Conservation (phyloP, 305 asterid species). For the Fraxinus dipetala region DNA sequence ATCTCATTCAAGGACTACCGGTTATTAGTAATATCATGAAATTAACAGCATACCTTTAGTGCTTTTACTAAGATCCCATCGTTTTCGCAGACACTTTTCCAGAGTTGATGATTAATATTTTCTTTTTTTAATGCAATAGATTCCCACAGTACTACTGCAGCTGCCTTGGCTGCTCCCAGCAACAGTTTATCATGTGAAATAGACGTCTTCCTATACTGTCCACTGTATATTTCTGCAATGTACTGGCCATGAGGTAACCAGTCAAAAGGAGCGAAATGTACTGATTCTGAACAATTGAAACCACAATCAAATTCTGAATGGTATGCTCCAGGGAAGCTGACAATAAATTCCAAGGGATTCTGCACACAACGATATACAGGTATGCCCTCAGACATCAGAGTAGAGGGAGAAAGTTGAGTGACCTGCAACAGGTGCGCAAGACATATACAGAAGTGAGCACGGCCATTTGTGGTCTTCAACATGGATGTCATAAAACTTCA, state of each 20-base stretch:
- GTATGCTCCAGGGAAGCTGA: conserved; percentile 72
- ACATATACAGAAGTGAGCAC: conserved; percentile 1
- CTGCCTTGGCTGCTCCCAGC: conserved; percentile 63
- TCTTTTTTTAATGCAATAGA: conserved; percentile 21
- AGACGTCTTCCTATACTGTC: conserved; percentile 43
- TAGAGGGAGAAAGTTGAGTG: conserved; percentile 64
- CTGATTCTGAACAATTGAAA: conserved; percentile 69
- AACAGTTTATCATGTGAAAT: conserved; percentile 73
- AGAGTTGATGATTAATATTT: conserved; percentile 29
- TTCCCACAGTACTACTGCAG: conserved; percentile 53
- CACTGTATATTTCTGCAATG: conserved; percentile 55
- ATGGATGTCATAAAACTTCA: background rate
- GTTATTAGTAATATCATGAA: background rate
- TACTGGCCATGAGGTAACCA: conserved; percentile 82
- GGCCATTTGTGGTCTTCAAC: background rate
- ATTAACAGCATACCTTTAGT: conserved; percentile 54
- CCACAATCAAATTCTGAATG: conserved; percentile 69
- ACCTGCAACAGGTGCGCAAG: conserved; percentile 43
- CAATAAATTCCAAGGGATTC: conserved; percentile 57
- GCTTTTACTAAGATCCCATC: conserved; percentile 57
- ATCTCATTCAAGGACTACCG: background rate
- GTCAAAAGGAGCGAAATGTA: conserved; percentile 73
- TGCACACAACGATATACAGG: conserved; percentile 84
- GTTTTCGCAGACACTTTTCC: conserved; percentile 48
- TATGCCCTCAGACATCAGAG: conserved; percentile 58